phyloP scores from a whole-genome alignment of 768 basidiomycete species.

The Naematelia encephala region DNA sequence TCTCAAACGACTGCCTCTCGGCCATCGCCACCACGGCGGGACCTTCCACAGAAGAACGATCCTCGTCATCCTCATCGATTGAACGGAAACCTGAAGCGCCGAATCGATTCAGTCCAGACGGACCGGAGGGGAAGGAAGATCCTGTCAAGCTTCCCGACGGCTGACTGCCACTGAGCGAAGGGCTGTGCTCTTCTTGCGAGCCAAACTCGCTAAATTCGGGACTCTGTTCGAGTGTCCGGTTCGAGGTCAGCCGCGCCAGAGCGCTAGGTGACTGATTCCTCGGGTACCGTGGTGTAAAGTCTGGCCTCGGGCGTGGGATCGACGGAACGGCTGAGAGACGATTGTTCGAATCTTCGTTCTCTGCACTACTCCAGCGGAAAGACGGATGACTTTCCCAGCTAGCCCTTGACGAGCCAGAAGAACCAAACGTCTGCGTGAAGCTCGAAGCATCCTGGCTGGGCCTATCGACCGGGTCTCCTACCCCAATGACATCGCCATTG shows the following conservation, averaged over 20 bases:
- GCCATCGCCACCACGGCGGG: conserved; percentile 42
- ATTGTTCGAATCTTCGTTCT: conserved; percentile 25
- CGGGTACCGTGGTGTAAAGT: conserved; percentile 51
- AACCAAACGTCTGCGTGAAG: conserved; percentile 43
- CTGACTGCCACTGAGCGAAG: conserved; percentile 6
- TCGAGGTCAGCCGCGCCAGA: conserved; percentile 35
- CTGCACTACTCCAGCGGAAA: conserved; percentile 48
- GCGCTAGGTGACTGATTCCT: conserved; percentile 42
- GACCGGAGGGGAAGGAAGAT: conserved; percentile 34
- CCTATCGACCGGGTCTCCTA: conserved; percentile 34
- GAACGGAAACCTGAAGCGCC: conserved; percentile 40
- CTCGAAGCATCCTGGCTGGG: conserved; percentile 35
- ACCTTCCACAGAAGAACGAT: conserved; percentile 32
- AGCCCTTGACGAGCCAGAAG: conserved; percentile 39
- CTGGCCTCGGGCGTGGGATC: conserved; percentile 43
- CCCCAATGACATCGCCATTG: conserved; percentile 44
- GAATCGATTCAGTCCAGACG: conserved; percentile 39
- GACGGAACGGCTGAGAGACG: conserved; percentile 35
- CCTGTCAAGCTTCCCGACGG: conserved; percentile 11
- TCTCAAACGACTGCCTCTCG: conserved; percentile 43
- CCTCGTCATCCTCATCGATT: conserved; percentile 44
- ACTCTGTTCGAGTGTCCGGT: conserved; percentile 27
- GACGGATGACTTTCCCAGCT: conserved; percentile 47
- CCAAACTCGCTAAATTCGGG: conserved; percentile 46
- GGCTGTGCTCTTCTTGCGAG: conserved; percentile 12